Conservation (phyloP, 148 eudicot species). For the Oxyria digyna region DNA sequence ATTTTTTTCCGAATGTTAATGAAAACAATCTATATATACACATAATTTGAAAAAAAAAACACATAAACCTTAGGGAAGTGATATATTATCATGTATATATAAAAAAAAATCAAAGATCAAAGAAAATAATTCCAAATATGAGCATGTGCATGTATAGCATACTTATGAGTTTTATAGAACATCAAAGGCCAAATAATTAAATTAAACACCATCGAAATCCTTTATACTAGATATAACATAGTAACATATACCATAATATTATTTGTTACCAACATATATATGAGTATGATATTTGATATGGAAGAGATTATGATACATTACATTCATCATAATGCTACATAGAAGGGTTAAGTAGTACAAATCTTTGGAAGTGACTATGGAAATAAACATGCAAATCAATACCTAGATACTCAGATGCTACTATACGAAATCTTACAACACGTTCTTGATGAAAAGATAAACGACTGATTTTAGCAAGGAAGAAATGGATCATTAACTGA, state of each 20-base stretch:
- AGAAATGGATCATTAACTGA: slow-evolving; percentile 23
- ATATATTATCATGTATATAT: too few species aligned
- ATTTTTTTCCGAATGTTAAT: too few species aligned
- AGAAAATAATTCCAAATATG: too few species aligned
- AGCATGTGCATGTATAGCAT: too few species aligned
- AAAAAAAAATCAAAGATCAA: too few species aligned
- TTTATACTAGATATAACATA: too few species aligned
- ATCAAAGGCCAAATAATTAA: too few species aligned
- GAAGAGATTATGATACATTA: background rate
- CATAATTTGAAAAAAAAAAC: too few species aligned
- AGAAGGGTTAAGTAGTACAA: background rate
- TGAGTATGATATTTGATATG: background rate
- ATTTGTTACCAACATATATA: background rate
- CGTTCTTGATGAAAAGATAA: background rate
- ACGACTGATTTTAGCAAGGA: slow-evolving; percentile 3
- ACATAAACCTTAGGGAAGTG: too few species aligned
- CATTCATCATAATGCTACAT: background rate
- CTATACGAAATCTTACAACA: background rate
- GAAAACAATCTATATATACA: too few species aligned
- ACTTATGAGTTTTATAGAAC: too few species aligned
- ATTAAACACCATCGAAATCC: too few species aligned
- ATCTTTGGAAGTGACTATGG: background rate
- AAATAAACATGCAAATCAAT: background rate
- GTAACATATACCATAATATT: background rate
- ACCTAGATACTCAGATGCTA: background rate